Conservation (phyloP, 2,329 filamentous ascomycete genomes). For the Xylariaceae sp. region DNA sequence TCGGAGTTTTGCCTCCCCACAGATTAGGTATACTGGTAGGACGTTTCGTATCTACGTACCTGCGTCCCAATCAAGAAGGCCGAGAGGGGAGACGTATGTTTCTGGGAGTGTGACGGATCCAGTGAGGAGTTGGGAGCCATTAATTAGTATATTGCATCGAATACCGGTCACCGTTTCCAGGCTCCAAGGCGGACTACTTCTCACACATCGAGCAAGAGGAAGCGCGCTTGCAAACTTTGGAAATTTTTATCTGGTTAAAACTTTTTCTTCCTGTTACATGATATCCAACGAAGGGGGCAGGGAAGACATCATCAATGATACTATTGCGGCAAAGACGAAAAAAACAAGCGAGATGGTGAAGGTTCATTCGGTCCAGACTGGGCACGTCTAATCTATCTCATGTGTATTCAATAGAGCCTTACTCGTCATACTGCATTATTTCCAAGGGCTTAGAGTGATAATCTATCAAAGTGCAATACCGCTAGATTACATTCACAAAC, state of each 20-base stretch:
- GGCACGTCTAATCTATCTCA: constrained; percentile 7
- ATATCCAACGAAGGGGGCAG: background rate
- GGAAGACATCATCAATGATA: constrained; percentile 6
- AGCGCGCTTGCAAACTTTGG: constrained; percentile 11
- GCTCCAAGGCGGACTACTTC: background rate
- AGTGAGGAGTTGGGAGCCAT: constrained; percentile 17
- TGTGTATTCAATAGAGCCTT: constrained; percentile 21
- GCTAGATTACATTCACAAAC: no score
- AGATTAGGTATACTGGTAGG: background rate
- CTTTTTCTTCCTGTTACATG: background rate
- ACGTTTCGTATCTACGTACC: background rate
- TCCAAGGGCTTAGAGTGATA: no score
- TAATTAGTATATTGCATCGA: constrained; percentile 18
- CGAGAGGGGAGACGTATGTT: constrained; percentile 1
- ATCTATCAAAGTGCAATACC: no score
- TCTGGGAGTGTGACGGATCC: constrained; percentile 2
- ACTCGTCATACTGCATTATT: background rate
- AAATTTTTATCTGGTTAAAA: constrained; percentile 11
- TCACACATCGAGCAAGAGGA: constrained; percentile 1
- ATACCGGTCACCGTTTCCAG: background rate
- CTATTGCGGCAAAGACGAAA: constrained; percentile 10
- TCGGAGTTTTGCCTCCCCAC: background rate
- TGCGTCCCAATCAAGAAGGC: background rate
- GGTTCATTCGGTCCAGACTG: constrained; percentile 8
- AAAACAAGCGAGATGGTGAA: constrained; percentile 3